Conservation (phyloP, 2,329 filamentous ascomycete species). For the Aspergillus hortae region DNA sequence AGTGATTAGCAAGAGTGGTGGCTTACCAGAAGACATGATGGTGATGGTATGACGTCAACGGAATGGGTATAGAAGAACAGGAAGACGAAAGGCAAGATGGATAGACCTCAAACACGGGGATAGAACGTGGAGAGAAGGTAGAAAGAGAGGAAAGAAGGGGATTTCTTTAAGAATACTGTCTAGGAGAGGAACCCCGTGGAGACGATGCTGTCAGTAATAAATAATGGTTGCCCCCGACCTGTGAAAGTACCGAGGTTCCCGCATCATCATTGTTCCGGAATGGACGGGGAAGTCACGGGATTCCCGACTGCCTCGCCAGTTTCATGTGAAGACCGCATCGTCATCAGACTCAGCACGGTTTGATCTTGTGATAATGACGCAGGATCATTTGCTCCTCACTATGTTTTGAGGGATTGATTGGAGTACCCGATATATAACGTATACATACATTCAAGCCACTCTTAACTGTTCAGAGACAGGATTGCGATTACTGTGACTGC, state of each 20-base stretch:
- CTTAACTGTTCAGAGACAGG: no score
- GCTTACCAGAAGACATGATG: conserved; percentile 42
- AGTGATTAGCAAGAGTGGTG: background rate
- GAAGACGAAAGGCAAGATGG: conserved; percentile 1
- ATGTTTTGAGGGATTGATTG: no score
- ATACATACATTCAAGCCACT: no score
- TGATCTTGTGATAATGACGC: background rate
- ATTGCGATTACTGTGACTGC: no score
- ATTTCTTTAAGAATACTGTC: conserved; percentile 13
- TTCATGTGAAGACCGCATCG: conserved; percentile 20
- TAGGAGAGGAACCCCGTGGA: conserved; percentile 6
- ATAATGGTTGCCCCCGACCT: conserved; percentile 19
- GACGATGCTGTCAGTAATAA: conserved; percentile 6
- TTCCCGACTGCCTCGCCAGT: conserved; percentile 4
- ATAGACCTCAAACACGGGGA: conserved; percentile 1
- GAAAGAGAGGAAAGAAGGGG: conserved; percentile 1
- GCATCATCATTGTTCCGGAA: conserved; percentile 24
- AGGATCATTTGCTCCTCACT: background rate
- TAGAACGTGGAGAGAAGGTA: conserved; percentile 1
- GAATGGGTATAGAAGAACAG: conserved; percentile 1
- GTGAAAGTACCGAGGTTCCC: conserved; percentile 31
- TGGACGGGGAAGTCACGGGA: conserved; percentile 21
- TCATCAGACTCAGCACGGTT: background rate
- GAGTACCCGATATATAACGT: no score
- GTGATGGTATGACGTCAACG: conserved; percentile 20